Evolutionary conservation across 352 stramenopile genomes (phyloP), one percentile per base, ranked within the genome.

Genomic region (Phytophthora megakarya): DNA sequence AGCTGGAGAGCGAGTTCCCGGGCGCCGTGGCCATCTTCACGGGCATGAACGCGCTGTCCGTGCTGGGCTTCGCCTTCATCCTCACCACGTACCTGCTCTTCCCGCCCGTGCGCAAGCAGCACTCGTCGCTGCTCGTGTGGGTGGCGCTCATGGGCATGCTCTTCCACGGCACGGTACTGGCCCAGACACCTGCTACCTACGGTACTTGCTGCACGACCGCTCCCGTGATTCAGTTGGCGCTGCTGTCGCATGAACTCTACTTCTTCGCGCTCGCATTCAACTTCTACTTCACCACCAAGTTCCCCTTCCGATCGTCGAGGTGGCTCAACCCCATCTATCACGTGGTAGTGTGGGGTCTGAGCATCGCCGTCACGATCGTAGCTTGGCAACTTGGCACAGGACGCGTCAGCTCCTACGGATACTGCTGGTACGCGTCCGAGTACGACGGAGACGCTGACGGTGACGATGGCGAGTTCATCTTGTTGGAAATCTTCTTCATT

Each of bases 271-370:
- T 96, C 45, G 86, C 86, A 42, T 92, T 91, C 69, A 80, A 92
- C 69, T 90, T 92, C 39, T 95, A 95, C 73, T 92, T 90, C 67
- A 92, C 83, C 33, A 95, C 84, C 79, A 91, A 92, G 73, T 92
- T 89, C 61, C 88, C 88, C 50, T 96, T 96, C 62, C 74, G 73
- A 30, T 90, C 81, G 37, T 85, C 82, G n/a, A 69, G 79, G 40
- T 89, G 76, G 70, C 78, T 92, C 48, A 75, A 80, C 26, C 70
- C 70, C 18, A 67, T 92, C 52, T 95, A 92, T 57, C 88, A 96
- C 56, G 37, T 81, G 1, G 72, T 78, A 0, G 83, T 96, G 7
- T 93, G 86, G 81, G 21, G 69, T 5, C 65, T 88, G 18, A 79
- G 74, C 40, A 72, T 75, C 8, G 44, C 75, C 12, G 78, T 85